phyloP scores from a whole-genome alignment of 1,284 basidiomycete genomes.

The Rhodotorula sp. region DNA sequence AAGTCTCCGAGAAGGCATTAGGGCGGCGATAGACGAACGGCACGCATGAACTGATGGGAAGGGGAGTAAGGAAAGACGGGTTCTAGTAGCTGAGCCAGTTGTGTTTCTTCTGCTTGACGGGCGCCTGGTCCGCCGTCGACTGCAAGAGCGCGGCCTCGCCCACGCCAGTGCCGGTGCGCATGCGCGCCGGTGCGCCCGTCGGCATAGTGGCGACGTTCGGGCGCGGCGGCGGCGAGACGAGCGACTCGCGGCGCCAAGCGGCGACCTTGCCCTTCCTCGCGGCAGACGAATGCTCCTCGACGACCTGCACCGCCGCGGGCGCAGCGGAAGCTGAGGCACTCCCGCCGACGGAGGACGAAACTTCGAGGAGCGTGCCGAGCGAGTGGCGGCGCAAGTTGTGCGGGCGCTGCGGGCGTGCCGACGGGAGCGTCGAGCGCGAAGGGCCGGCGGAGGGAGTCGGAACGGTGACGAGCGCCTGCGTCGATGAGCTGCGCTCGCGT shows the following conservation, averaged over 20 bases:
- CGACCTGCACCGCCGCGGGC: not conserved
- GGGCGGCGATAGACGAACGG: not conserved
- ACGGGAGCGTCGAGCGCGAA: not conserved
- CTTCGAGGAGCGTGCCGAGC: slow-evolving; percentile 28
- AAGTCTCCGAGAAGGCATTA: too few relatives aligned
- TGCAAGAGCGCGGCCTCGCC: slow-evolving; percentile 2
- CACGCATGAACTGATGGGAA: not conserved
- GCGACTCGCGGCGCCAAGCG: slow-evolving; percentile 14
- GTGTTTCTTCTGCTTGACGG: slow-evolving; percentile 11
- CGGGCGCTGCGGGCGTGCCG: not conserved
- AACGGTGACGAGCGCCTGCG: slow-evolving; percentile 4
- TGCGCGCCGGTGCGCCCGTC: not conserved
- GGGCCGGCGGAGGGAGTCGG: not conserved
- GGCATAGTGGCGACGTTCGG: not conserved
- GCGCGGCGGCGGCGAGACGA: not conserved
- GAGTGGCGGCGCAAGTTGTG: slow-evolving; percentile 20
- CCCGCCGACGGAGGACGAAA: slow-evolving; percentile 9
- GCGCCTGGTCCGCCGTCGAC: not conserved
- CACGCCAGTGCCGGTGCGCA: not conserved
- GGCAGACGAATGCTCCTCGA: not conserved
- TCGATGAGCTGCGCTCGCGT: slow-evolving; percentile 3
- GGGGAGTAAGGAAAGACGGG: not conserved
- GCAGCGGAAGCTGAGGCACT: not conserved
- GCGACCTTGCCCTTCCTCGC: slow-evolving; percentile 4
- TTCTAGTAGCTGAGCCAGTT: slow-evolving; percentile 25